These are phyloP conservation scores for Helotiales sp. DNA, from an alignment of 2,329 filamentous ascomycete genomes.

Conservation along the genomic window DNA sequence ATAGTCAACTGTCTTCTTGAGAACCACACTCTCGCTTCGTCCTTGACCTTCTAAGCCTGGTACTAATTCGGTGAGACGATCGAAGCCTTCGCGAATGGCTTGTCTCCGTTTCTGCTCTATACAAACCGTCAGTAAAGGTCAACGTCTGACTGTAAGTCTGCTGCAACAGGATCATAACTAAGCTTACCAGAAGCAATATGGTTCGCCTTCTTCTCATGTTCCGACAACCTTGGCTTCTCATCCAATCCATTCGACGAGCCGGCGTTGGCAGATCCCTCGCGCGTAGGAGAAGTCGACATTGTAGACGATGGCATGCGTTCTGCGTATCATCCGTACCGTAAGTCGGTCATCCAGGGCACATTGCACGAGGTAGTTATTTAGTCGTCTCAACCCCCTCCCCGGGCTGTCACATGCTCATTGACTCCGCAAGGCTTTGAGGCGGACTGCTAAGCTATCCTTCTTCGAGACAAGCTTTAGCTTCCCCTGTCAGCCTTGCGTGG, in stretches of 20 bases:
- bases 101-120: conserved; percentile 50
- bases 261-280: conserved; percentile 30
- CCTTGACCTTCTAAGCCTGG: conserved; percentile 68
- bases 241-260: conserved; percentile 31
- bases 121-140: conserved; percentile 5
- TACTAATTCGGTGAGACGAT: conserved; percentile 67
- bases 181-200: conserved; percentile 60
- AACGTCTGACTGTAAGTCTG: background rate
- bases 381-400: background rate
- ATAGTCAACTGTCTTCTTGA: conserved; percentile 58
- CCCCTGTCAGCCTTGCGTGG: background rate
- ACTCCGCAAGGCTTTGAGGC: background rate
- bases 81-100: conserved; percentile 66
- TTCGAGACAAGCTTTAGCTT: background rate
- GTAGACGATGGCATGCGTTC: background rate
- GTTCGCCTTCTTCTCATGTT: conserved; percentile 72
- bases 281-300: conserved; percentile 29
- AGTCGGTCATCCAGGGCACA: background rate
- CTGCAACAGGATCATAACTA: background rate
- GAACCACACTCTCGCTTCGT: conserved; percentile 66
- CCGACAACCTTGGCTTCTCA: conserved; percentile 65
- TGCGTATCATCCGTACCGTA: conserved; percentile 9
- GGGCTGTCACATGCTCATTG: conserved; percentile 5
- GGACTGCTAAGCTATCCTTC: background rate
- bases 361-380: conserved; percentile 1